Conservation (phyloP, 169 alveolate genomes). For the Eimeria maxima region DNA sequence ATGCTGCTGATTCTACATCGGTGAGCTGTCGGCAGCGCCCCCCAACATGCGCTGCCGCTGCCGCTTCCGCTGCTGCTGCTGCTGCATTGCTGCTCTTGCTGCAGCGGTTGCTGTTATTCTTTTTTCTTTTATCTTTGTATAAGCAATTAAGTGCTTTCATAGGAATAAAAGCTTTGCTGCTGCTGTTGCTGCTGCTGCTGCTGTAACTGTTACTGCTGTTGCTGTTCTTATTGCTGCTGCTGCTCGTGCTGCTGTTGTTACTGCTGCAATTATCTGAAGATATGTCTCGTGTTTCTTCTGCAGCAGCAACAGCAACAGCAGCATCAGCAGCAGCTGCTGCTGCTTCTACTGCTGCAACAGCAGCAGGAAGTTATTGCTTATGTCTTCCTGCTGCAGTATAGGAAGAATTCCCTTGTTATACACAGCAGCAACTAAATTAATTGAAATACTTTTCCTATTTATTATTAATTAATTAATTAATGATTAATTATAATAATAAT, state of each 20-base stretch:
- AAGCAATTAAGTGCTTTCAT: neutral
- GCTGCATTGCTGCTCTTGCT: constrained; percentile 9
- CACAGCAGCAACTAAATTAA: no score
- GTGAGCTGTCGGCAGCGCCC: neutral
- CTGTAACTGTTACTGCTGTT: neutral
- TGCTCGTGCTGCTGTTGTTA: no score
- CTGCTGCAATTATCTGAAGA: neutral
- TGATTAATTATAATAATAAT: no score
- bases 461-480: no score
- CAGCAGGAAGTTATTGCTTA: no score
- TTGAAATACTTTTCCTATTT: no score
- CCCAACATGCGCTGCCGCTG: neutral
- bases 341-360: no score
- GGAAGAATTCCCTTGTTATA: no score
- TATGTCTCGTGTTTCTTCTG: neutral
- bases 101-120: neutral
- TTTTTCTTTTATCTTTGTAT: no score
- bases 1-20: neutral
- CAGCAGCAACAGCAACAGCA: neutral
- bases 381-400: no score
- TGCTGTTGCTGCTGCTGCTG: constrained; percentile 13
- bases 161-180: neutral
- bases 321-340: no score
- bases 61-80: constrained; percentile 43
- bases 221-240: neutral